Conservation (phyloP, 129 eudicot genomes). For the Tagetes patula region DNA sequence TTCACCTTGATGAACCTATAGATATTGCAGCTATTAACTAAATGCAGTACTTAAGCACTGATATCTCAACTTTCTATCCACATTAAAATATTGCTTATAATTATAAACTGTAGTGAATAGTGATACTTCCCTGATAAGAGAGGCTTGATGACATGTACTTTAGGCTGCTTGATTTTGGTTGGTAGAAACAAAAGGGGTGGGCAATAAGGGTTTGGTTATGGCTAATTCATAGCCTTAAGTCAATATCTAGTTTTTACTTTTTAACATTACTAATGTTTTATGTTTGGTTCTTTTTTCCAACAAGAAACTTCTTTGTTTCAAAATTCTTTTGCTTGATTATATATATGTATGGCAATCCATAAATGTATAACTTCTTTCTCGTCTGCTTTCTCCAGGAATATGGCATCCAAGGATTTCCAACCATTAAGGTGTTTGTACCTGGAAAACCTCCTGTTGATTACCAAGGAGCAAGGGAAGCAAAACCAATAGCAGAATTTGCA, state of each 20-base stretch:
- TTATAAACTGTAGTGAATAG: neutral
- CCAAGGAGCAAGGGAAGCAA: constrained; percentile 91
- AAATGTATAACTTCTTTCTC: constrained; percentile 9
- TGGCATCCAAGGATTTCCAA: constrained; percentile 87
- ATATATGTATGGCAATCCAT: neutral
- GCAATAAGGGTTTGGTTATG: neutral
- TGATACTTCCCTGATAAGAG: neutral
- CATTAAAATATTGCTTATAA: neutral
- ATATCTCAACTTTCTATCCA: neutral
- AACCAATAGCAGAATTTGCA: constrained; percentile 83
- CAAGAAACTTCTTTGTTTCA: neutral
- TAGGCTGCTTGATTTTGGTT: constrained; percentile 11
- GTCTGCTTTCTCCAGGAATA: constrained; percentile 62
- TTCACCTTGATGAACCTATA: neutral
- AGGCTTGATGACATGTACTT: neutral
- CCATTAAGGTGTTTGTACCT: constrained; percentile 89
- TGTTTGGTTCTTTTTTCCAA: neutral
- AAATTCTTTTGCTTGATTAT: neutral
- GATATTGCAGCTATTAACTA: neutral
- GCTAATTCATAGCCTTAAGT: neutral
- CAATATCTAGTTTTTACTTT: neutral
- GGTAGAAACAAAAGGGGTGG: constrained; percentile 11
- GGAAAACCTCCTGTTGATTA: constrained; percentile 88
- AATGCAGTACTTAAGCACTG: neutral
- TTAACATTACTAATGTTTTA: neutral